Evolutionary conservation across 306 rosid species (phyloP), one percentile per base, ranked within the genome.

Genomic region (Quercus parvula): DNA sequence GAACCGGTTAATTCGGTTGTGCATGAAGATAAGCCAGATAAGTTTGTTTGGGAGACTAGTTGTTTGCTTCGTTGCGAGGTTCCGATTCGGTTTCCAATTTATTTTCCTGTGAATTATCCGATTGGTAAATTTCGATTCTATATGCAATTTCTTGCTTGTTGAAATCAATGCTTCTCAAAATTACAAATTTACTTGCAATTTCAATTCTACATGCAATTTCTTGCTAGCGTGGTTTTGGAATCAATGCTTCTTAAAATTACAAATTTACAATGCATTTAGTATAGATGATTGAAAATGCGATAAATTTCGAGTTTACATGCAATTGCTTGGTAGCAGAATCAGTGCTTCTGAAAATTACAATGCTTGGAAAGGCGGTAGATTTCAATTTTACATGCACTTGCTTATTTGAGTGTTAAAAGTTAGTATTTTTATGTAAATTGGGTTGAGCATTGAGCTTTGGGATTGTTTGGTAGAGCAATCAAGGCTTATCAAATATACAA

Each of bases 41-140:
- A 90, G 85, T 72, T 19, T 84, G 57, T 90, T 30, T 95, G 99
- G 99, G 99, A 95, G 87, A 89, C 86, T 24, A 97, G 97, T 33
- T 92, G 94, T 73, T 86, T 95, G 81, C 84, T 95, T 78, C 86
- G 83, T 30, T 90, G 98, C 56, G 95, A 90, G 85, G 89, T 95
- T 78, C 92, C 91, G 2, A 75, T 95, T 54, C 88, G 79, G 84
- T 73, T 95, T 83, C 97, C 99, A 5, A 35, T 91, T 70, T 91
- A 92, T 81, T 85, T 88, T 78, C 86, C 89, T 24, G 79, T 74
- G n/a, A 73, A 85, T 49, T 87, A 73, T 78, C 78, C 88, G 3
- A 44, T 82, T n/a, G 99, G 99, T 95, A 76, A 30, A 77, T 69
- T 81, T 71, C 4, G 25, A 31, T 38, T 63, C 4, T 9, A 5